phyloP scores from a whole-genome alignment of 805 yeast genomes.

The Spathaspora boniae region DNA sequence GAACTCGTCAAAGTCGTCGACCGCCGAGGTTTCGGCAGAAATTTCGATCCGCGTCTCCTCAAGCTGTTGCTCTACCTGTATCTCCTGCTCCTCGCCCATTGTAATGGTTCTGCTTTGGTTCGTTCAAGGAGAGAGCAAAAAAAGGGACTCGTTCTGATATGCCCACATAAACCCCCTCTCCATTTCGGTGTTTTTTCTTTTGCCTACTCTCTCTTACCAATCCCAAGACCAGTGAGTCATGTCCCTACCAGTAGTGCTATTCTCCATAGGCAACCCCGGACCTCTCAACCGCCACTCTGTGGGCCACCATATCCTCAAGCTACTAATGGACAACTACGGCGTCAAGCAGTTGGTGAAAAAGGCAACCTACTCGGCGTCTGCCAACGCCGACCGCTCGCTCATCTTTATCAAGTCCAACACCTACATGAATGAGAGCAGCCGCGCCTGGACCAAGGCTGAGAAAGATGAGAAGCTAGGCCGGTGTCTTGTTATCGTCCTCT shows the following conservation, averaged over 20 bases:
- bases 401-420: conserved; percentile 33
- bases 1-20: conserved; percentile 13
- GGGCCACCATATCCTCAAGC: conserved; percentile 33
- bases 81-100: too few relatives aligned
- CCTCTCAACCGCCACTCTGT: conserved; percentile 36
- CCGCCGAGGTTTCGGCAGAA: too few relatives aligned
- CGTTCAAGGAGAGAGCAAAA: too few relatives aligned
- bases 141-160: too few relatives aligned
- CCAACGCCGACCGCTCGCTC: conserved; percentile 16
- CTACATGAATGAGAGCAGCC: conserved; percentile 40
- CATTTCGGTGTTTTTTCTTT: too few relatives aligned
- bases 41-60: too few relatives aligned
- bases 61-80: too few relatives aligned
- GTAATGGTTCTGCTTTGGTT: too few relatives aligned
- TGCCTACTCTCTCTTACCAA: too few relatives aligned
- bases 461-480: conserved; percentile 13
- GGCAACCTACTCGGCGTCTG: conserved; percentile 26
- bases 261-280: conserved; percentile 41
- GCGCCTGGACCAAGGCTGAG: conserved; percentile 24
- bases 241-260: conserved; percentile 14
- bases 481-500: conserved; percentile 17
- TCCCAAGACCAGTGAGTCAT: too few relatives aligned
- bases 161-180: too few relatives aligned
- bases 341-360: conserved; percentile 27
- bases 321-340: conserved; percentile 21